Evolutionary conservation across 208 protist genomes (phyloP).

Genomic region (Eutreptiella sp.): DNA sequence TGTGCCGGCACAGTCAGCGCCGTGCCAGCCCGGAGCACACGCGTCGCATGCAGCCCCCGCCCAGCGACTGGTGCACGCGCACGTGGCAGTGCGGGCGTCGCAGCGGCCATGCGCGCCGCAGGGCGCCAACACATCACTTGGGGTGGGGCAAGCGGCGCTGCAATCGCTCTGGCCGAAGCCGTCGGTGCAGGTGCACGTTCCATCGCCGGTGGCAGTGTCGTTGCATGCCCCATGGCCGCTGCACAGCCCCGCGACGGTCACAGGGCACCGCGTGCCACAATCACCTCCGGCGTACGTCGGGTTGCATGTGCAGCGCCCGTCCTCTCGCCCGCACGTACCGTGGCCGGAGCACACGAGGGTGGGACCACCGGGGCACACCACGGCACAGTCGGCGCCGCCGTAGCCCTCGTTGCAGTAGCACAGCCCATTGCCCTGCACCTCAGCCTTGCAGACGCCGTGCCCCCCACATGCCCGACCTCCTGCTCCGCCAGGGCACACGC

Average conservation of each 20-base stretch:
- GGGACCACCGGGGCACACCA: neutral
- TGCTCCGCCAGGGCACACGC: neutral
- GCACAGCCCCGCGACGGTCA: conserved; percentile 12
- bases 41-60: conserved; percentile 3
- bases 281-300: conserved; percentile 3
- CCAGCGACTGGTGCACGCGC: conserved; percentile 7
- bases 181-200: conserved; percentile 17
- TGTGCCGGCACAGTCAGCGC: neutral
- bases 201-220: conserved; percentile 11
- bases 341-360: conserved; percentile 12
- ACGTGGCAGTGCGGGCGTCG: conserved; percentile 3
- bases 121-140: conserved; percentile 13
- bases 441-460: conserved; percentile 5
- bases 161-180: conserved; percentile 9
- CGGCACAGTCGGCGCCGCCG: conserved; percentile 2
- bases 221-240: conserved; percentile 23
- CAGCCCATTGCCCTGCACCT: no score
- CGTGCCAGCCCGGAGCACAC: neutral
- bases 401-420: conserved; percentile 11
- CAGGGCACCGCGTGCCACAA: neutral
- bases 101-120: conserved; percentile 18
- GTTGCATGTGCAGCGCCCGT: conserved; percentile 13
- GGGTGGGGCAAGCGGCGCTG: no score
- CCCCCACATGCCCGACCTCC: neutral
- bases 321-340: conserved; percentile 16